Evolutionary conservation across 2,329 filamentous ascomycete genomes (phyloP).

Genomic region (Xylariaceae sp.): DNA sequence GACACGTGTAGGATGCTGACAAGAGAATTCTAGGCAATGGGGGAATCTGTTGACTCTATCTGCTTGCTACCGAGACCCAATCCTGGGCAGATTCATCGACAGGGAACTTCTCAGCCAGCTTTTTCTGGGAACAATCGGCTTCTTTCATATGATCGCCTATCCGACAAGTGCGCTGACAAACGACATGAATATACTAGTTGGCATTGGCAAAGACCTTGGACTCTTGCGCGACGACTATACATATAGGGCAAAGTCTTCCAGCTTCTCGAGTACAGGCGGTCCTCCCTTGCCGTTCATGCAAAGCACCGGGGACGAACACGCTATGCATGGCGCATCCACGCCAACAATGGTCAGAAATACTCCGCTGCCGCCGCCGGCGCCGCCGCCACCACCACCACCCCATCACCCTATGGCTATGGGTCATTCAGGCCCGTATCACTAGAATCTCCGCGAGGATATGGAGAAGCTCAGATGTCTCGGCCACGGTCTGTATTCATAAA

Average conservation of each 20-base stretch:
- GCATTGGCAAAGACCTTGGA: conserved; percentile 35
- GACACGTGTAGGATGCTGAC: background rate
- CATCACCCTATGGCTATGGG: conserved; percentile 2
- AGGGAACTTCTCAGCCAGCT: conserved; percentile 49
- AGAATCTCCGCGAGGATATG: too few species aligned
- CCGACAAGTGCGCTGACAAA: conserved; percentile 67
- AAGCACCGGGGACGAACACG: conserved; percentile 11
- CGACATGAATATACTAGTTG: conserved; percentile 67
- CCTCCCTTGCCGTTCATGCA: conserved; percentile 15
- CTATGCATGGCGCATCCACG: conserved; percentile 8
- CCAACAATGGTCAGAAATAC: conserved; percentile 13
- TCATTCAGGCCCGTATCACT: too few species aligned
- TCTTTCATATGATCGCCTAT: conserved; percentile 62
- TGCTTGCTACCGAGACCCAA: conserved; percentile 64
- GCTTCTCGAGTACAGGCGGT: conserved; percentile 32
- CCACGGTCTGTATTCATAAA: too few species aligned
- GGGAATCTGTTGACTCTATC: conserved; percentile 89
- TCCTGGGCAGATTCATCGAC: conserved; percentile 52
- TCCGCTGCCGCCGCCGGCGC: conserved; percentile 9
- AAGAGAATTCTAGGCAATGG: conserved; percentile 64
- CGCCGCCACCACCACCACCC: conserved; percentile 6
- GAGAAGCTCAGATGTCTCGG: too few species aligned
- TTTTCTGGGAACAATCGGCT: conserved; percentile 65
- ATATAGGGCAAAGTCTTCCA: conserved; percentile 29
- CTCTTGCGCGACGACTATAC: conserved; percentile 30